Percentiles rank a stretch among this genome's conserved stretches.
Evolutionary conservation across 495 filamentous ascomycete genomes (phyloP).

Genomic region (Hyaloscypha variabilis): DNA sequence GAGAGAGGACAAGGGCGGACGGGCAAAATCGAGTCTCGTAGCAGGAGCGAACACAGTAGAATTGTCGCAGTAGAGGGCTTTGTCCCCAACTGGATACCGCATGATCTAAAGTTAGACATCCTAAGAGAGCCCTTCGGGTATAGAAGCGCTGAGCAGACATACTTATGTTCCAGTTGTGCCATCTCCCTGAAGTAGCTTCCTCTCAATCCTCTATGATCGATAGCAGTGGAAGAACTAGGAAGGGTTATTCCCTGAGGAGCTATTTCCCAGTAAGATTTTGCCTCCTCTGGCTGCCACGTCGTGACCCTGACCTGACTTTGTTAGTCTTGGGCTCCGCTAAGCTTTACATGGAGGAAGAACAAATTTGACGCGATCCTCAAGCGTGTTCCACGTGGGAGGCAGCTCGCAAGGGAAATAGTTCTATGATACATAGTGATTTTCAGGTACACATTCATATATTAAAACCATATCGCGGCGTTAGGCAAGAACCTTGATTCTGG

Average conservation of each 20-base stretch:
- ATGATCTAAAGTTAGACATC: slow-evolving; percentile 8
- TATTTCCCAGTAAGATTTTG: slow-evolving; percentile 21
- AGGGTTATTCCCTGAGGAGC: slow-evolving; percentile 9
- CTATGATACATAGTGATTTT: not conserved
- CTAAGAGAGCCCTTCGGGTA: not conserved
- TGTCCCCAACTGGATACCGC: not conserved
- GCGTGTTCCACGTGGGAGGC: not conserved
- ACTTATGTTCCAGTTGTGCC: slow-evolving; percentile 29
- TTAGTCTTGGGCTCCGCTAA: slow-evolving; percentile 47
- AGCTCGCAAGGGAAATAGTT: not conserved
- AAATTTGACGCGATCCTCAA: slow-evolving; percentile 34
- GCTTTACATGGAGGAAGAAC: slow-evolving; percentile 52
- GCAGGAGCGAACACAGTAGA: slow-evolving; percentile 11
- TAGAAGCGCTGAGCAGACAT: slow-evolving; percentile 6
- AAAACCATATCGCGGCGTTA: too few species aligned
- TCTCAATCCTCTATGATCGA: slow-evolving; percentile 13
- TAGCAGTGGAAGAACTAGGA: slow-evolving; percentile 10
- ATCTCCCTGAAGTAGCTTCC: slow-evolving; percentile 31
- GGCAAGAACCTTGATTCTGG: too few species aligned
- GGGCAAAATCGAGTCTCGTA: slow-evolving; percentile 2
- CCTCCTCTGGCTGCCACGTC: not conserved
- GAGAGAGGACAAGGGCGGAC: not conserved
- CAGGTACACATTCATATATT: not conserved
- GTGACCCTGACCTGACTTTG: not conserved
- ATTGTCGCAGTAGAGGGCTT: not conserved